These are phyloP conservation scores for Verticillium klebahnii DNA, from an alignment of 2,329 filamentous ascomycete genomes.

Conservation along the genomic window DNA sequence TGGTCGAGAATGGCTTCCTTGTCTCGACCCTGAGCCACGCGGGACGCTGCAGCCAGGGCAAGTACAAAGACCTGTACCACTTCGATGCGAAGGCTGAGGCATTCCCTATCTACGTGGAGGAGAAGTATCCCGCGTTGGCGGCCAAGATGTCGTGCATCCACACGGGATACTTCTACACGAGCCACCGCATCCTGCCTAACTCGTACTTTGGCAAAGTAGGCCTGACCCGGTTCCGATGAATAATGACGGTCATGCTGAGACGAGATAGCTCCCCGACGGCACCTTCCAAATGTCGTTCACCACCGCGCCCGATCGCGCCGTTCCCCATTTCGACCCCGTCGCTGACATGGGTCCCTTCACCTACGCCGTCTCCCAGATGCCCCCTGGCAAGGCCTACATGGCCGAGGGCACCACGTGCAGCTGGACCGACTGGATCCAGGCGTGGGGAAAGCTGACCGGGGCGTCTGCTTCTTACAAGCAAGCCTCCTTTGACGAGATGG, in stretches of 20 bases:
- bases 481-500: conserved; percentile 34
- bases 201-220: conserved; percentile 42
- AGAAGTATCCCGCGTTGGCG: conserved; percentile 36
- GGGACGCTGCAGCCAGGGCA: conserved; percentile 37
- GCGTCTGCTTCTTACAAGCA: conserved; percentile 31
- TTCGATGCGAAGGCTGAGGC: conserved; percentile 49
- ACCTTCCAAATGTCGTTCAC: conserved; percentile 43
- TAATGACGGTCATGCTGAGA: neutral
- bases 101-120: conserved; percentile 39
- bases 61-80: conserved; percentile 44
- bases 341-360: conserved; percentile 42
- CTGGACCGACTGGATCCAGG: conserved; percentile 39
- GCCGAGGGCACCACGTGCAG: conserved; percentile 39
- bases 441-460: conserved; percentile 34
- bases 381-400: conserved; percentile 43
- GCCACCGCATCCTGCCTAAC: conserved; percentile 39
- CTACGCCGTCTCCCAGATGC: conserved; percentile 45
- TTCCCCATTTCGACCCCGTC: conserved; percentile 43
- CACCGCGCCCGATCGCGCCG: conserved; percentile 27
- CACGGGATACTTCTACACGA: conserved; percentile 43
- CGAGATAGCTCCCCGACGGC: conserved; percentile 30
- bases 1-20: conserved; percentile 44
- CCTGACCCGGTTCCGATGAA: neutral
- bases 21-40: conserved; percentile 48
- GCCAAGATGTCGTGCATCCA: conserved; percentile 47